phyloP scores from a whole-genome alignment of 768 basidiomycete genomes.

The Gyrodon lividus region DNA sequence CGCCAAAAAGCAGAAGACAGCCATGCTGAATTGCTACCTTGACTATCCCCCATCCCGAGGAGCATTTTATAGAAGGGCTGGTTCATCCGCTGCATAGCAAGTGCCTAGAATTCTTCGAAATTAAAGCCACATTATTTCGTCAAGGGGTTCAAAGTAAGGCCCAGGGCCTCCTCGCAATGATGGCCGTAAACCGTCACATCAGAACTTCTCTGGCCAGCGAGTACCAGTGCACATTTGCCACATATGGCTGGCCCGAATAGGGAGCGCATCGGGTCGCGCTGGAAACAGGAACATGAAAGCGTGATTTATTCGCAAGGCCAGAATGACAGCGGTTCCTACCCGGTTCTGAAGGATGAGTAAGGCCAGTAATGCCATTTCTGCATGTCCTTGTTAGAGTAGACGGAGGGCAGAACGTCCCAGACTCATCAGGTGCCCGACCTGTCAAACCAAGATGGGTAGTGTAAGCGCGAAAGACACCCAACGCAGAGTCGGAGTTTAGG shows the following conservation, averaged over 20 bases:
- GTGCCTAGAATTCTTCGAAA: slow-evolving; percentile 8
- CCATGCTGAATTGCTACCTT: slow-evolving; percentile 10
- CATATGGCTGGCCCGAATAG: not conserved
- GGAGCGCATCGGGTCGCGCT: not conserved
- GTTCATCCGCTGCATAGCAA: slow-evolving; percentile 64
- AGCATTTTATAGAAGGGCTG: slow-evolving; percentile 11
- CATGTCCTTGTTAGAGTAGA: slow-evolving; percentile 5
- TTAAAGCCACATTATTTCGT: slow-evolving; percentile 45
- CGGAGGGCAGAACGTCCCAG: slow-evolving; percentile 47
- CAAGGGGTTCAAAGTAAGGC: slow-evolving; percentile 18
- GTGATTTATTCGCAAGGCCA: not conserved
- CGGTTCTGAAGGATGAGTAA: not conserved
- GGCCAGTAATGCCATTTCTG: not conserved
- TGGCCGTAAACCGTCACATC: too few relatives aligned
- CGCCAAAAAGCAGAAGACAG: not conserved
- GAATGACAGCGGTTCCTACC: not conserved
- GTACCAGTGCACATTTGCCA: not conserved
- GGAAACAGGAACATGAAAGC: not conserved
- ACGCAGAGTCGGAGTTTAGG: slow-evolving; percentile 10
- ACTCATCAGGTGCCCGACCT: slow-evolving; percentile 64
- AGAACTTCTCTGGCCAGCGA: not conserved
- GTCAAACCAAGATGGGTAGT: slow-evolving; percentile 16
- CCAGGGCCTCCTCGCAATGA: not conserved
- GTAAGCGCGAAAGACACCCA: too few relatives aligned
- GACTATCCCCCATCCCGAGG: not conserved